Percentiles rank a stretch among this genome's conserved stretches.
Evolutionary conservation across 78 protist genomes (phyloP).

Genomic region (Speleostelium caveatum): DNA sequence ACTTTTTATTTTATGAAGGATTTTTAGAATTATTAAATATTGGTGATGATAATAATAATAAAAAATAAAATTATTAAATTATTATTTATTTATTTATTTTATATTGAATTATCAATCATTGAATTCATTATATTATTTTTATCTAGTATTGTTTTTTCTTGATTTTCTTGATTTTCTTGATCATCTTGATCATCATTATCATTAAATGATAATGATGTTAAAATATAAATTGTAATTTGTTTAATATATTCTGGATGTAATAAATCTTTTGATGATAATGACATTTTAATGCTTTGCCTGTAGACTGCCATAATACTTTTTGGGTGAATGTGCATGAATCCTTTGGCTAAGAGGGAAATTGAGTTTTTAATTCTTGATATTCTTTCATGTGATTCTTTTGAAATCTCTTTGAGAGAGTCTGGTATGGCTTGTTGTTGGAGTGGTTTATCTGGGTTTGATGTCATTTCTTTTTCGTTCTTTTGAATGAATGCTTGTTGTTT

Average conservation of each 20-base stretch:
- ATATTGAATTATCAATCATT: slow-evolving; percentile 6
- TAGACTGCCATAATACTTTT: slow-evolving; percentile 60
- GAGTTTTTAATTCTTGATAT: slow-evolving; percentile 71
- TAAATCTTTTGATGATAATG: slow-evolving; percentile 57
- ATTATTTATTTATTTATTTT: neutral
- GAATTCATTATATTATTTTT: slow-evolving; percentile 5
- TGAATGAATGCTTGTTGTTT: slow-evolving; percentile 35
- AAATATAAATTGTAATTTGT: slow-evolving; percentile 45
- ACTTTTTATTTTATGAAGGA: slow-evolving; percentile 42
- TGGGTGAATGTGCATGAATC: slow-evolving; percentile 47
- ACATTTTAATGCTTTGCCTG: slow-evolving; percentile 29
- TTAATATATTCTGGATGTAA: slow-evolving; percentile 61
- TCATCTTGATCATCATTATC: slow-evolving; percentile 24
- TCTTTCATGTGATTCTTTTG: slow-evolving; percentile 41
- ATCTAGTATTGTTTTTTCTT: no score
- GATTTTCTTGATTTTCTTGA: neutral
- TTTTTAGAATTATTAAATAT: slow-evolving; percentile 2
- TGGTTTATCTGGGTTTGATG: slow-evolving; percentile 3
- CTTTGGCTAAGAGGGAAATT: slow-evolving; percentile 14
- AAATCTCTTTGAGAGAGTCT: neutral
- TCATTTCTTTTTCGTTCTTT: slow-evolving; percentile 40
- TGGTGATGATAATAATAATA: neutral
- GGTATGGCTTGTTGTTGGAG: slow-evolving; percentile 3
- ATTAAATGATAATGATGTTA: neutral
- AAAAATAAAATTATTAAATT: slow-evolving; percentile 6